phyloP scores from a whole-genome alignment of 352 stramenopile species.

The Elongisporangium undulatum region DNA sequence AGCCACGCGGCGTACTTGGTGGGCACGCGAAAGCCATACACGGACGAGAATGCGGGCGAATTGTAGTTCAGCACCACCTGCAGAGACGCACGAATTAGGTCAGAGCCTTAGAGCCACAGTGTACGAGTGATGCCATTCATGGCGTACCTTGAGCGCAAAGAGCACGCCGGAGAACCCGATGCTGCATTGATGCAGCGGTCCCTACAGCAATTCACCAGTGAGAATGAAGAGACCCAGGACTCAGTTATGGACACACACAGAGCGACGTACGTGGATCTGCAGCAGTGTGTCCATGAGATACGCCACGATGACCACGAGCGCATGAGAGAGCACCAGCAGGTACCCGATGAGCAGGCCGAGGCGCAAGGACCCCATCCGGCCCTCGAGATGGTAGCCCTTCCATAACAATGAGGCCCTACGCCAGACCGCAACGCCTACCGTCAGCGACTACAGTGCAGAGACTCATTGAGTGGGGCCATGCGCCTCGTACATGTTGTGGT shows the following conservation, averaged over 20 bases:
- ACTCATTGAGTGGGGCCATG: neutral
- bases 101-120: constrained; percentile 12
- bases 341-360: constrained; percentile 47
- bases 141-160: constrained; percentile 67
- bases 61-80: constrained; percentile 81
- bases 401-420: constrained; percentile 72
- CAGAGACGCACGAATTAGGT: constrained; percentile 16
- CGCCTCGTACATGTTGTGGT: constrained; percentile 88
- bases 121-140: neutral
- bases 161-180: constrained; percentile 78
- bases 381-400: constrained; percentile 81
- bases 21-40: constrained; percentile 74
- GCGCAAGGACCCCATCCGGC: constrained; percentile 34
- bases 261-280: constrained; percentile 9
- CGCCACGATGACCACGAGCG: constrained; percentile 42
- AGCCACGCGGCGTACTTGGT: constrained; percentile 88
- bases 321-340: constrained; percentile 61
- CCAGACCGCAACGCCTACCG: constrained; percentile 7
- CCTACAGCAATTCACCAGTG: constrained; percentile 9
- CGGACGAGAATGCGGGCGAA: constrained; percentile 48
- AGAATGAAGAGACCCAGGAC: constrained; percentile 2
- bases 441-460: constrained; percentile 4
- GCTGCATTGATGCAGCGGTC: constrained; percentile 47
- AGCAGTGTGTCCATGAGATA: constrained; percentile 26
- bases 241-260: constrained; percentile 4